Evolutionary conservation across 345 rosid genomes (phyloP), one percentile per base, ranked within the genome.

Genomic region (Populus pruinosa): DNA sequence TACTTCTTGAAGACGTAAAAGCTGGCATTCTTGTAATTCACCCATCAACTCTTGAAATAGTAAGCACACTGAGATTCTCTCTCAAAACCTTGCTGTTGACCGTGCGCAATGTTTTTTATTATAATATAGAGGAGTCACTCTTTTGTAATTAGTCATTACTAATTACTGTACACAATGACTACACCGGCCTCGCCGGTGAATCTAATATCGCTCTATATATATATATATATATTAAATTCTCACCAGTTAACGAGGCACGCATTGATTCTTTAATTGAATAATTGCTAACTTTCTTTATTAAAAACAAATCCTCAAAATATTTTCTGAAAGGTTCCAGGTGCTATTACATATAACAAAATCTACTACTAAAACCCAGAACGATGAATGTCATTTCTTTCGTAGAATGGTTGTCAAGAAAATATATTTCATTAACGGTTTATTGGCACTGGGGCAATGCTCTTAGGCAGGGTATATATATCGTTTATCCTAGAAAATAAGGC

Each of bases 1-100:
- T 96, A 90, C 80, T 82, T 87, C 79, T 82, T 92, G 82, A 96
- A 91, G 87, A 96, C 91, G 92, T 93, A 85, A 90, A 11, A 69
- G 43, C 14, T 25, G 44, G 70, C 6, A 31, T 44, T 29, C 49
- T 63, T 3, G 5, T 23, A 69, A 47, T 5, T 23, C 53, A 8
- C 53, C 27, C 4, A 29, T 36, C 31, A 7, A 44, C 63, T 68
- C 39, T 12, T 53, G 17, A 56, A 71, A 67, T 38, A 17, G 68
- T 13, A 35, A 76, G 44, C 44, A 11, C 31, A 50, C 69, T 69
- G 71, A 78, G 77, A 31, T 59, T 44, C 33, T 41, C 49, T 36
- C 13, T 39, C 36, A 17, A 5, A 38, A 35, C 6, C 31, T 53
- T 31, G 53, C 23, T 8, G 9, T 43, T 27, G 25, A 8, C 2